These are phyloP conservation scores for Escovopsis sp. DNA, from an alignment of 2,329 filamentous ascomycete genomes.

Conservation along the genomic window DNA sequence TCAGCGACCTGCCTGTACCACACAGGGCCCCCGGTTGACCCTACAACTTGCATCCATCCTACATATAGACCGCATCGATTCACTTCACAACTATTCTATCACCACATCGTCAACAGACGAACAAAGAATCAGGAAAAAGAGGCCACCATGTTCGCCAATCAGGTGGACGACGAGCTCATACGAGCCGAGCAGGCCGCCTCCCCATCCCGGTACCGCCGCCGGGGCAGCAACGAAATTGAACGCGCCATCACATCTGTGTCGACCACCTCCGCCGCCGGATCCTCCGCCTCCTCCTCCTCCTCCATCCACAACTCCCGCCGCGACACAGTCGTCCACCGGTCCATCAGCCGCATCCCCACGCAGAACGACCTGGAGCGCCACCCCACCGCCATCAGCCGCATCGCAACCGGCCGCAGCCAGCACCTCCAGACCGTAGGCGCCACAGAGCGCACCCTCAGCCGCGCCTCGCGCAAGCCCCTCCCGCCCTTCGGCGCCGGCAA, in stretches of 20 bases:
- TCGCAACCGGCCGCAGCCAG: conserved; percentile 55
- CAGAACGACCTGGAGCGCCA: conserved; percentile 53
- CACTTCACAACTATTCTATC: no score
- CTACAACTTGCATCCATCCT: no score
- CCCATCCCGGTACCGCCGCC: conserved; percentile 21
- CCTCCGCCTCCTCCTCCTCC: conserved; percentile 29
- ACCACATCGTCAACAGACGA: no score
- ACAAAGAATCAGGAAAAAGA: no score
- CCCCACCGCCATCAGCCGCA: conserved; percentile 53
- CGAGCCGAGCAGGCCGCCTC: conserved; percentile 40
- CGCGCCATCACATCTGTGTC: conserved; percentile 41
- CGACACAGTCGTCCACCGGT: conserved; percentile 18
- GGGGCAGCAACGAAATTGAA: conserved; percentile 40
- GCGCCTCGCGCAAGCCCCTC: conserved; percentile 41
- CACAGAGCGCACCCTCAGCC: conserved; percentile 18
- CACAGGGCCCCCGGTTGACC: no score
- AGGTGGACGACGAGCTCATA: conserved; percentile 36
- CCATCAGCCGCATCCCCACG: conserved; percentile 47
- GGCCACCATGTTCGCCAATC: conserved; percentile 20
- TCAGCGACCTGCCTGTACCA: no score
- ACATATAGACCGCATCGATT: no score
- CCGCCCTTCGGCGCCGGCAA: conserved; percentile 62
- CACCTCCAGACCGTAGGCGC: conserved; percentile 58
- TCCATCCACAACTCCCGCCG: conserved; percentile 16
- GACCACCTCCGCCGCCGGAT: conserved; percentile 25